These are phyloP conservation scores for Pestalotiopsis sp. DNA, from an alignment of 2,329 filamentous ascomycete genomes.

Conservation along the genomic window DNA sequence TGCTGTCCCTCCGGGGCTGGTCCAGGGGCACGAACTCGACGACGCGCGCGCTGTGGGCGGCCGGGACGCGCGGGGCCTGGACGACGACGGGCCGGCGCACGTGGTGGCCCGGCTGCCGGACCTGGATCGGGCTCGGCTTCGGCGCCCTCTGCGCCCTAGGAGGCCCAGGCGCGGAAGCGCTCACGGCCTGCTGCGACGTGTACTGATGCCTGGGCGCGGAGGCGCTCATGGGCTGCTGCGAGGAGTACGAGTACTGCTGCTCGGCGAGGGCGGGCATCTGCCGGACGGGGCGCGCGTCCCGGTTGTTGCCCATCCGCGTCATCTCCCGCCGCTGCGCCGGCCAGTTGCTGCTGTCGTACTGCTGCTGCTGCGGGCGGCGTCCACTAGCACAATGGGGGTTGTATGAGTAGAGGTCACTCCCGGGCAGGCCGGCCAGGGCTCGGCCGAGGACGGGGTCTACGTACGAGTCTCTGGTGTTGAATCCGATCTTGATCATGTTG, in stretches of 20 bases:
- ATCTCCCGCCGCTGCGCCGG: background rate
- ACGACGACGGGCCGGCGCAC: background rate
- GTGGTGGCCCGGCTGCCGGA: background rate
- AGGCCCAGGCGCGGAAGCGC: background rate
- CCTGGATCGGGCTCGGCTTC: background rate
- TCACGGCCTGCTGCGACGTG: background rate
- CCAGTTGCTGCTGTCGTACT: background rate
- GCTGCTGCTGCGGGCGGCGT: background rate
- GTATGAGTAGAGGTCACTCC: constrained; percentile 15
- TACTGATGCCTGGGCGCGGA: no score
- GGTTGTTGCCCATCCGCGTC: background rate
- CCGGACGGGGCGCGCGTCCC: background rate
- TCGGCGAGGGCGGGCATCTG: background rate
- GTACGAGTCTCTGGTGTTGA: constrained; percentile 19
- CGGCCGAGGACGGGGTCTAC: constrained; percentile 19
- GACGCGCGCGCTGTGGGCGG: background rate
- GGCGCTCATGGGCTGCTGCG: background rate
- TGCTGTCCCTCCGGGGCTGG: constrained; percentile 22
- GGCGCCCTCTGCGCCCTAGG: background rate
- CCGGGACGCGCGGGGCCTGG: background rate
- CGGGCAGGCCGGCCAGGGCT: constrained; percentile 19
- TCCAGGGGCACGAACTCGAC: background rate
- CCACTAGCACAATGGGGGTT: constrained; percentile 13
- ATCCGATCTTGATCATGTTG: no score
- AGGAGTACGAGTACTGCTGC: background rate